These are phyloP conservation scores for Tricholomella constricta DNA, from an alignment of 768 basidiomycete genomes.

Conservation along the genomic window DNA sequence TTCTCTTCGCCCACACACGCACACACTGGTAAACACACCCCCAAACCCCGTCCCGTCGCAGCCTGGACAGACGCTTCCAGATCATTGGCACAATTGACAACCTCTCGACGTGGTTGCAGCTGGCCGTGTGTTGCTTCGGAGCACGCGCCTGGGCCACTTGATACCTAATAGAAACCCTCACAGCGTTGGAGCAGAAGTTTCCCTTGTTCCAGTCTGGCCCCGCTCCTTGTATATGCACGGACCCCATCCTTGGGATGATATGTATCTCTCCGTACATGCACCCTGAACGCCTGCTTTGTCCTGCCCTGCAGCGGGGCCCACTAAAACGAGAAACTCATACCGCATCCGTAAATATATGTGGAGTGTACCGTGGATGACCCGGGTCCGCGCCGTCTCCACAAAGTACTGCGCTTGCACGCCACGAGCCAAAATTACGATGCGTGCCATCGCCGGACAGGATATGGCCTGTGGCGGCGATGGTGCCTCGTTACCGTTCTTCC, in stretches of 20 bases:
- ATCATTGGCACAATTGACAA: too few relatives aligned
- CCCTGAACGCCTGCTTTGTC: neutral
- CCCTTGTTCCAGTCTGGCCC: too few relatives aligned
- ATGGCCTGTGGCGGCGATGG: conserved; percentile 4
- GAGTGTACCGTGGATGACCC: neutral
- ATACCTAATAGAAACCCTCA: neutral
- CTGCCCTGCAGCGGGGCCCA: neutral
- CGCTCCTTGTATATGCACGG: too few relatives aligned
- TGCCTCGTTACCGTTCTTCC: conserved; percentile 7
- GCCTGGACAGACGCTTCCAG: too few relatives aligned
- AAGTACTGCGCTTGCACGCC: neutral
- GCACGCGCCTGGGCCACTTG: neutral
- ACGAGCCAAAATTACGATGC: neutral
- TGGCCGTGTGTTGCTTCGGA: conserved; percentile 5
- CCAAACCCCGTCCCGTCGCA: too few relatives aligned
- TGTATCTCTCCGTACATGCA: neutral
- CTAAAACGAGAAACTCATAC: neutral
- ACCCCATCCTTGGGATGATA: neutral
- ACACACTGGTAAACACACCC: too few relatives aligned
- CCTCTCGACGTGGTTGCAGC: neutral
- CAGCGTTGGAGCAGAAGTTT: too few relatives aligned
- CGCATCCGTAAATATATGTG: neutral
- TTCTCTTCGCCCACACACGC: too few relatives aligned
- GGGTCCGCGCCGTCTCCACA: neutral
- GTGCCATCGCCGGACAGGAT: too few relatives aligned